Evolutionary conservation across 176 grass and related monocot genomes (phyloP).

Genomic region (Oryza glumipatula): DNA sequence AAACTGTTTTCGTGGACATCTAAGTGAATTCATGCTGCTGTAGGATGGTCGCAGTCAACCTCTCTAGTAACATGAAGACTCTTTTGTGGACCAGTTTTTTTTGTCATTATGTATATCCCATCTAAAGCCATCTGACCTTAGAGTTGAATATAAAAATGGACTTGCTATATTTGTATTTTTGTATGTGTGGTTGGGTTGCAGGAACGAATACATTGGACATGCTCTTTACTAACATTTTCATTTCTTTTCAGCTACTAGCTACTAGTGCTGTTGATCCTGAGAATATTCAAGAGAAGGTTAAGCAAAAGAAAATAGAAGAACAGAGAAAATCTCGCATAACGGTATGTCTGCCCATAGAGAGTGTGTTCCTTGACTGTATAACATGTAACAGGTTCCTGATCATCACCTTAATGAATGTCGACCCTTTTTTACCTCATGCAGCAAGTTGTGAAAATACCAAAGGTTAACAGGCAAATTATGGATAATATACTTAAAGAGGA

Average conservation of each 20-base stretch:
- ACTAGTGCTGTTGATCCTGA: conserved; percentile 54
- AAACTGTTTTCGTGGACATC: conserved; percentile 24
- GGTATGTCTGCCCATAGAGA: conserved; percentile 41
- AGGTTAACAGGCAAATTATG: conserved; percentile 74
- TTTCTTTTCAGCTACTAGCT: conserved; percentile 36
- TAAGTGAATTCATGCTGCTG: background rate
- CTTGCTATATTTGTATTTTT: conserved; percentile 13
- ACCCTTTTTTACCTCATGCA: conserved; percentile 39
- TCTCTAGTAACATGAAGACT: conserved; percentile 13
- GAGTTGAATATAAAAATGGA: background rate
- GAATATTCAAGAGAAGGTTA: conserved; percentile 54
- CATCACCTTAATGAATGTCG: background rate
- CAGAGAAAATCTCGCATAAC: conserved; percentile 72
- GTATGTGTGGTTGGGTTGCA: background rate
- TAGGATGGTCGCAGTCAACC: background rate
- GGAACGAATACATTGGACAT: background rate
- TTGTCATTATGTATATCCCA: background rate
- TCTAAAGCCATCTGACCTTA: conserved; percentile 1
- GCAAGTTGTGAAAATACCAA: conserved; percentile 68
- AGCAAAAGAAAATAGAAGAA: conserved; percentile 65
- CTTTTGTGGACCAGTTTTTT: conserved; percentile 19
- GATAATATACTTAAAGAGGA: conserved; percentile 49
- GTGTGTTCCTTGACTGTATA: background rate
- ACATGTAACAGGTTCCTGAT: background rate
- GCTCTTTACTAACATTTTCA: conserved; percentile 30